Evolutionary conservation across 2,329 filamentous ascomycete genomes (phyloP).

Genomic region (Neonectria coccinea): DNA sequence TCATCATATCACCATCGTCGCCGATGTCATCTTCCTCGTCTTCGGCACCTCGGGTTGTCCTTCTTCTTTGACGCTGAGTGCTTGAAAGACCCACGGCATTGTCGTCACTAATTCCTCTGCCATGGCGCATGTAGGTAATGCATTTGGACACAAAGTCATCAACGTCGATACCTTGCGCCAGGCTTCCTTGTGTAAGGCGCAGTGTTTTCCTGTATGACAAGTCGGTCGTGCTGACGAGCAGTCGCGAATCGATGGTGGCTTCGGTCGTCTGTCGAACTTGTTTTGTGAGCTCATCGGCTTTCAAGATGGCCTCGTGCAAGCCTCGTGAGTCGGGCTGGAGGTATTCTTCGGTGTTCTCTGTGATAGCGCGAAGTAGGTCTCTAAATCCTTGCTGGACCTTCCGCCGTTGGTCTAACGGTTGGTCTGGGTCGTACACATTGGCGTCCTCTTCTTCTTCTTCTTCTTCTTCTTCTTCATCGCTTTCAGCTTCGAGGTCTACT

Average conservation of each 20-base stretch:
- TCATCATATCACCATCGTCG: slow-evolving; percentile 80
- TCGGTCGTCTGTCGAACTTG: slow-evolving; percentile 89
- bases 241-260: slow-evolving; percentile 88
- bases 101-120: slow-evolving; percentile 65
- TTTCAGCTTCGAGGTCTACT: slow-evolving; percentile 37
- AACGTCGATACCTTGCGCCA: slow-evolving; percentile 81
- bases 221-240: slow-evolving; percentile 84
- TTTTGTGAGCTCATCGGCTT: slow-evolving; percentile 73
- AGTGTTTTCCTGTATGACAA: slow-evolving; percentile 82
- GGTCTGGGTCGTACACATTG: slow-evolving; percentile 82
- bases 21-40: slow-evolving; percentile 71
- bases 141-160: slow-evolving; percentile 94
- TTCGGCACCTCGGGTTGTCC: slow-evolving; percentile 52
- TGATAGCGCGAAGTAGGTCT: slow-evolving; percentile 68
- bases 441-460: slow-evolving; percentile 27
- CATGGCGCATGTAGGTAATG: slow-evolving; percentile 85
- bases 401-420: slow-evolving; percentile 79
- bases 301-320: slow-evolving; percentile 73
- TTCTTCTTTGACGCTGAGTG: slow-evolving; percentile 61
- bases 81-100: slow-evolving; percentile 63
- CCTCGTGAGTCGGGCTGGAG: slow-evolving; percentile 73
- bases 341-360: slow-evolving; percentile 80
- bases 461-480: slow-evolving; percentile 33
- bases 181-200: slow-evolving; percentile 78
- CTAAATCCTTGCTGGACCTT: slow-evolving; percentile 76